Base-by-base conservation (phyloP, 2,329 filamentous ascomycete genomes). In the Fusarium sp. region DNA sequence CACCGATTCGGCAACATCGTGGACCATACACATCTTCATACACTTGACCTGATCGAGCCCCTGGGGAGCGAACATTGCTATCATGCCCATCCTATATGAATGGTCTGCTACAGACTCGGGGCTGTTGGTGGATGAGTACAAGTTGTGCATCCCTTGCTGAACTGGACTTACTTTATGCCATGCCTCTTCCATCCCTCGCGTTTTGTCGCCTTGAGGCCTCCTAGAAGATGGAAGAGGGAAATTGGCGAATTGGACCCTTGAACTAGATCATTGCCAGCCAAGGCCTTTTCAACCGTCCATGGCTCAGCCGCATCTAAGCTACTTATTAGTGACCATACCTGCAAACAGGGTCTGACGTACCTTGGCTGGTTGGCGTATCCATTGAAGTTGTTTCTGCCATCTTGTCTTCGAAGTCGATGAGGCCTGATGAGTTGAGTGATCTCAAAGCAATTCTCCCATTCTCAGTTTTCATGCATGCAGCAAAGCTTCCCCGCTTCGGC, bases 51-150 rank as follows among this genome's bases (percentile, higher is more conserved):
- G 87, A 80, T 98, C 93, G 78, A 98, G 86, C 4, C 53, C 42
- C 87, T 88, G 1, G 1, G 96, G 96, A 4, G 94, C 94, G 72
- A 98, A 90, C 91, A 99, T 93, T 70, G 94, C 94, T 83, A 99
- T 94, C 77, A 98, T 90, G 40, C 95, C 94, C 96, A 99, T 99
- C 83, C 96, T 94, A 84, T 98, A 99, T 95, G 98, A 99, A 87
- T 99, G 96, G 84, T 99, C 96, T 62, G 94, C 90, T 80, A 99
- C 98, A 1, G 94, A 97, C 83, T 99, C 96, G 80, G 94, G 93
- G 66, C 88, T 91, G 72, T 7, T 36, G 38, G 20, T 27, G 20
- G 55, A 53, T 64, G 10, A 67, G 66, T 44, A 35, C 57, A 24
- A 22, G n/a, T 38, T 29, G 27, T 27, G 4, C 24, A 22, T 14